Base-by-base conservation (phyloP, 345 rosid species). In the Gossypium thurberi region DNA sequence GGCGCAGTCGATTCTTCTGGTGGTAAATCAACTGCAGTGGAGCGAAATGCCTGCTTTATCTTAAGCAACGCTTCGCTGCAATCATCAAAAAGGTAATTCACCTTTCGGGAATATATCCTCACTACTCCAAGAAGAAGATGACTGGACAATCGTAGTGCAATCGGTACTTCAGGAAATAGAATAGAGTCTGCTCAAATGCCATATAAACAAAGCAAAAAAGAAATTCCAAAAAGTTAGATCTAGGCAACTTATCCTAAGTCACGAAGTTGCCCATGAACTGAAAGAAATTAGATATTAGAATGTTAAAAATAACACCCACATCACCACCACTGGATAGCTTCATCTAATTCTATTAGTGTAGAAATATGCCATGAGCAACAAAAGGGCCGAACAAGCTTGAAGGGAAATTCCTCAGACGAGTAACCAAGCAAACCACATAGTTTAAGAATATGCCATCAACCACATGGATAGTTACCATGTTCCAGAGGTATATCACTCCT, bases 81-180 rank as follows among this genome's bases (percentile, higher is more conserved):
- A 85, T 96, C 99, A 80, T 96, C 99, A 12, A 96, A 96, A 76
- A 96, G 98, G 90, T 96, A 96, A 84, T 82, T 87, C 78, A 96
- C 99, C 93, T 96, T 96, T 81, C 91, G 87, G 74, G 96, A 90
- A 75, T 96, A 96, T 79, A 96, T 96, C 85, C 98, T 92, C 82
- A 96, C 99, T 73, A 96, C 99, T 69, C 99, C 99, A 74, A 96
- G 96, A 81, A 96, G 85, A 73, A 96, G 97, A 87, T 96, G 99
- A 80, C 99, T 96, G 69, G 99, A 96, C 76, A 96, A 77, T 25
- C 56, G 56, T 8, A 94, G 89, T 51, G 99, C 99, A 65, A 95
- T 95, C 2, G 99, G 99, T 62, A 87, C 90, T 17, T 95, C 99
- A 42, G 99, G 99, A 82, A 89, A 95, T 67, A 95, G 89, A 84